Base-by-base conservation (phyloP, 1,284 basidiomycete species). In the Sporisorium iseilematis-ciliati region DNA sequence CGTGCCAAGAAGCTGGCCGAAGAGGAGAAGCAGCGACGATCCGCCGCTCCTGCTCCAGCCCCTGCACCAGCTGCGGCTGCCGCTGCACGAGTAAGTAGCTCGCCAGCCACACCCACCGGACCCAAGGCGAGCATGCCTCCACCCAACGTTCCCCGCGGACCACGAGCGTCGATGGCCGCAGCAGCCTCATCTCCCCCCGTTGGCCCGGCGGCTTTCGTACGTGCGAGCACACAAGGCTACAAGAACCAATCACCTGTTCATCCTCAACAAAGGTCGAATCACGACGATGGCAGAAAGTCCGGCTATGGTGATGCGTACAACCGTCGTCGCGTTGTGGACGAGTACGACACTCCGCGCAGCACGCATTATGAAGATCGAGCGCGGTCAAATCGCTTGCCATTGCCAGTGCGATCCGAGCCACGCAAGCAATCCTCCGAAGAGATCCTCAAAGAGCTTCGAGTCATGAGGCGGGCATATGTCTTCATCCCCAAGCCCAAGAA, bases 401-500 rank as follows among this genome's bases (percentile, higher is more conserved):
- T 50, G 7, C 12, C 35, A 16, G 11, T n/a, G 21, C 58, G 52
- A 21, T 25, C 35, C 11, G 55, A 58, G 33, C 3, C 38, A 20
- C 50, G 20, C 20, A 77, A 66, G 35, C 43, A 49, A 8, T 35
- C 67, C 4, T 58, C 63, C 18, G 55, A 54, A 14, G 61, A 49
- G 12, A 71, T 78, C 60, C 42, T 72, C 50, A 12, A 50, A 1
- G 50, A 60, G 14, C 45, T 81, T 26, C 64, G 67, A 18, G 38
- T 42, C 29, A n/a, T 62, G 26, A 53, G 54, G 23, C 48, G 61
- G 57, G 57, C 79, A 2, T 82, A 80, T 71, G 61, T 77, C 42
- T 75, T 66, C 49, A 62, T 83, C 20, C 63, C 79, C 12, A 71
- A 62, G 49, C 65, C 71, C 4, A 71, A 42, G 21, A 49, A 63